phyloP scores from a whole-genome alignment of 495 filamentous ascomycete species.

The Pyrenopolyporus hunteri region DNA sequence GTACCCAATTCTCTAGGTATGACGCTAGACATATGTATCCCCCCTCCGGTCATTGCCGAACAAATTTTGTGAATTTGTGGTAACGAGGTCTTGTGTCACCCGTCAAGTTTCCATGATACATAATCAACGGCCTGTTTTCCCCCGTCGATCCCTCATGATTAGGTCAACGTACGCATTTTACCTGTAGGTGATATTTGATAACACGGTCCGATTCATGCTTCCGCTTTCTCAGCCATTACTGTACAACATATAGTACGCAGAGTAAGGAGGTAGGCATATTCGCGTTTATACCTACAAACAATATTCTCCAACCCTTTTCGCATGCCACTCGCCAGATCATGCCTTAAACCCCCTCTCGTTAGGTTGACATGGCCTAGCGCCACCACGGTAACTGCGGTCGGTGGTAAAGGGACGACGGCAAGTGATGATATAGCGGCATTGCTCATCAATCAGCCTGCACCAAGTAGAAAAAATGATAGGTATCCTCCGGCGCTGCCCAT shows the following conservation, averaged over 20 bases:
- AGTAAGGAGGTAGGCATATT: too few relatives aligned
- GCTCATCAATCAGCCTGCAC: constrained; percentile 3
- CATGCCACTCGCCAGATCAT: background rate
- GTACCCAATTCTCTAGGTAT: too few relatives aligned
- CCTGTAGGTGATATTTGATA: too few relatives aligned
- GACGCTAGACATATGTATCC: background rate
- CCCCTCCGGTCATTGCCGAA: constrained; percentile 29
- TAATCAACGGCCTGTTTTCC: background rate
- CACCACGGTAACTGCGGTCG: background rate
- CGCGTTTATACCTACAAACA: background rate
- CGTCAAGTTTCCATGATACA: too few relatives aligned
- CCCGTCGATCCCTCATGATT: too few relatives aligned
- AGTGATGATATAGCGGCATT: constrained; percentile 5
- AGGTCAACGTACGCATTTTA: too few relatives aligned
- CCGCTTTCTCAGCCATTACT: too few relatives aligned
- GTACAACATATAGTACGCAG: too few relatives aligned
- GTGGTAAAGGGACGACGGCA: background rate
- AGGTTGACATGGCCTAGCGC: constrained; percentile 5
- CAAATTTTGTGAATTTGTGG: background rate
- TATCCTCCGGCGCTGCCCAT: too few relatives aligned
- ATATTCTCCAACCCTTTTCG: background rate
- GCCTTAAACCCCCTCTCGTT: background rate
- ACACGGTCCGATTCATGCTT: too few relatives aligned
- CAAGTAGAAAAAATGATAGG: too few relatives aligned
- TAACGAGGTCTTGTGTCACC: background rate